phyloP scores from a whole-genome alignment of 192 early-diverging fungal genomes.

The Backusella sp. region DNA sequence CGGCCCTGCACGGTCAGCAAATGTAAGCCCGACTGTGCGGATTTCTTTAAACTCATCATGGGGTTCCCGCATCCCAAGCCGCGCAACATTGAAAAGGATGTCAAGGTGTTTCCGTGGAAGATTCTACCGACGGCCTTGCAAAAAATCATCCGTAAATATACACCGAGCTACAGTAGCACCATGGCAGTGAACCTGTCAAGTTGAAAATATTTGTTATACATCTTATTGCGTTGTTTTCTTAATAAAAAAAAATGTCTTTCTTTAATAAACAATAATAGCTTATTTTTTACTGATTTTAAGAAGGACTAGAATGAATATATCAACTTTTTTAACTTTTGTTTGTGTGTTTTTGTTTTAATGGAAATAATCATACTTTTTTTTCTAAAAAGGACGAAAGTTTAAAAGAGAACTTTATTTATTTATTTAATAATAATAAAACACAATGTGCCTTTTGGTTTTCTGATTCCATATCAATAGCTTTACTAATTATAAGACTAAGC shows the following conservation, averaged over 20 bases:
- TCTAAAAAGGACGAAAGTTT: neutral
- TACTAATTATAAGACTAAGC: neutral
- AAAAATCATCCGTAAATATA: slow-evolving; percentile 81
- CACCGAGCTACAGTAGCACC: slow-evolving; percentile 48
- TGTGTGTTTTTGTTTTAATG: neutral
- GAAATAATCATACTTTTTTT: neutral
- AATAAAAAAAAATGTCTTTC: neutral
- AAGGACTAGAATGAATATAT: neutral
- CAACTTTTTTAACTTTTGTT: neutral
- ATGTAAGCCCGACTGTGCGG: slow-evolving; percentile 69
- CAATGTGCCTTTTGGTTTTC: neutral
- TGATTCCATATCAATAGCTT: neutral
- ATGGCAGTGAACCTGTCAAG: slow-evolving; percentile 15
- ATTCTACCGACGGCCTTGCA: slow-evolving; percentile 64
- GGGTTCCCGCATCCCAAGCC: slow-evolving; percentile 79
- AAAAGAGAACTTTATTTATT: neutral
- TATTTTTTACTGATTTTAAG: neutral
- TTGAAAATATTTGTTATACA: neutral
- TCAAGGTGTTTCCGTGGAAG: slow-evolving; percentile 85
- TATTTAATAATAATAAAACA: too few species aligned
- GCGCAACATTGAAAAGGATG: slow-evolving; percentile 85
- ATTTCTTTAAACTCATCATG: slow-evolving; percentile 86
- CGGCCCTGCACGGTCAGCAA: slow-evolving; percentile 77
- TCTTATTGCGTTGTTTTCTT: neutral
- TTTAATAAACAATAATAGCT: neutral